Evolutionary conservation across 257 asterid species (phyloP).

Genomic region (Phtheirospermum japonicum): DNA sequence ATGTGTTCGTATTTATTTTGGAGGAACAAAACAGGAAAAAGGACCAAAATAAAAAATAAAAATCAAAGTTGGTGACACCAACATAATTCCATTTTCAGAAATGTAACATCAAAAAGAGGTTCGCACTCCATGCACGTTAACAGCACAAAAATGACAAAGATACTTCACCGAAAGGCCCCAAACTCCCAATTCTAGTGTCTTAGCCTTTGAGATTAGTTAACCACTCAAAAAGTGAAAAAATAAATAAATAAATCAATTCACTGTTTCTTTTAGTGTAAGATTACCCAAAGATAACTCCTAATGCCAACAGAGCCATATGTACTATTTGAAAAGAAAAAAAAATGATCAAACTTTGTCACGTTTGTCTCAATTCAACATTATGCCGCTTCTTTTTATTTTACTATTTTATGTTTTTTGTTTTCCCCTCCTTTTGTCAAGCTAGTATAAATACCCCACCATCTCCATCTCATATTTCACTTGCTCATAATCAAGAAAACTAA

Average conservation of each 20-base stretch:
- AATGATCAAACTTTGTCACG: slow-evolving; percentile 22
- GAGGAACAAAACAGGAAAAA: too few species aligned
- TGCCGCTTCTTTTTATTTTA: too few species aligned
- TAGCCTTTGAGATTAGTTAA: neutral
- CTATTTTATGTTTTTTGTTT: too few species aligned
- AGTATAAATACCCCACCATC: slow-evolving; percentile 13
- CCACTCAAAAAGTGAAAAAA: neutral
- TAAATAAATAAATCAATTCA: neutral
- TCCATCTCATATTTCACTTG: slow-evolving; percentile 1
- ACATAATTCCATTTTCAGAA: neutral
- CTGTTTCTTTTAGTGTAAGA: neutral
- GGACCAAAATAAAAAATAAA: too few species aligned
- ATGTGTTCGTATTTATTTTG: too few species aligned
- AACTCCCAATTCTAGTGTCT: neutral
- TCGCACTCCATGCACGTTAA: slow-evolving; percentile 7
- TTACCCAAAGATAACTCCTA: neutral
- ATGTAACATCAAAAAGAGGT: neutral
- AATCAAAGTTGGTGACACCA: neutral
- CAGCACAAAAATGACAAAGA: neutral
- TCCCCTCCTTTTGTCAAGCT: slow-evolving; percentile 35
- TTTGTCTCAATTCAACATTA: too few species aligned
- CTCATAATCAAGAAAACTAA: slow-evolving; percentile 4
- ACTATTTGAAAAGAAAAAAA: too few species aligned
- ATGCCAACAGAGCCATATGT: too few species aligned
- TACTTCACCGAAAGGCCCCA: neutral